phyloP scores from a whole-genome alignment of 768 basidiomycete species.

The Crucibulum laeve region DNA sequence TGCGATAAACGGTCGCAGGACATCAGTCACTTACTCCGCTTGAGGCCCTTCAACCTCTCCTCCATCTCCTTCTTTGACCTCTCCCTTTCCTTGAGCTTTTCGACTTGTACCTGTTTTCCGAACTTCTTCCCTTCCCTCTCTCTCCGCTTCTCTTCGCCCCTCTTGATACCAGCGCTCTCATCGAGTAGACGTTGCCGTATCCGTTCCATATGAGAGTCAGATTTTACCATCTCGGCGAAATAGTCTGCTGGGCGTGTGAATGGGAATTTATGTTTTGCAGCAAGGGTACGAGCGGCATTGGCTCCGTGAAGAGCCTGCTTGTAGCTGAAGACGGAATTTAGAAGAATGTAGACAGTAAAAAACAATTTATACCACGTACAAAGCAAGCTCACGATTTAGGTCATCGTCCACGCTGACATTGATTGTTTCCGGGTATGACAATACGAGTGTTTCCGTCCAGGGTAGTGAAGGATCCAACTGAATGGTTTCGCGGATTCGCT shows the following conservation, averaged over 20 bases:
- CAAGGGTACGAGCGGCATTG: conserved; percentile 70
- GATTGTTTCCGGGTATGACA: conserved; percentile 70
- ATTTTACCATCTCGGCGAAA: conserved; percentile 99
- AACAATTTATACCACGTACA: conserved; percentile 52
- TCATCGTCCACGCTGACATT: conserved; percentile 83
- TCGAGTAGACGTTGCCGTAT: conserved; percentile 88
- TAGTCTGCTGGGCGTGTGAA: conserved; percentile 93
- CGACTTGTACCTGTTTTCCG: conserved; percentile 95
- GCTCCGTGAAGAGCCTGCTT: conserved; percentile 90
- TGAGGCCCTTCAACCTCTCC: conserved; percentile 79
- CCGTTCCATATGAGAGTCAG: conserved; percentile 95
- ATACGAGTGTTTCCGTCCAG: conserved; percentile 79
- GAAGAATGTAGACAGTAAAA: not conserved
- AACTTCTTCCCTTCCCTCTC: conserved; percentile 97
- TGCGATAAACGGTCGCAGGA: not conserved
- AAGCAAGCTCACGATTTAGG: conserved; percentile 90
- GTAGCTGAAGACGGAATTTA: conserved; percentile 53
- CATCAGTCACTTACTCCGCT: conserved; percentile 65
- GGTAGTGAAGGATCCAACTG: conserved; percentile 68
- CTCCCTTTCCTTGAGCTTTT: conserved; percentile 90
- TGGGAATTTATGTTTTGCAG: conserved; percentile 71
- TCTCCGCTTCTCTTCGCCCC: conserved; percentile 85
- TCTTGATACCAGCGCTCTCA: conserved; percentile 85
- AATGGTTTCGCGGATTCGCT: conserved; percentile 76
- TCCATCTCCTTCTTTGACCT: conserved; percentile 89